Evolutionary conservation across 176 grass and related monocot genomes (phyloP).

Genomic region (Raddia guianensis): DNA sequence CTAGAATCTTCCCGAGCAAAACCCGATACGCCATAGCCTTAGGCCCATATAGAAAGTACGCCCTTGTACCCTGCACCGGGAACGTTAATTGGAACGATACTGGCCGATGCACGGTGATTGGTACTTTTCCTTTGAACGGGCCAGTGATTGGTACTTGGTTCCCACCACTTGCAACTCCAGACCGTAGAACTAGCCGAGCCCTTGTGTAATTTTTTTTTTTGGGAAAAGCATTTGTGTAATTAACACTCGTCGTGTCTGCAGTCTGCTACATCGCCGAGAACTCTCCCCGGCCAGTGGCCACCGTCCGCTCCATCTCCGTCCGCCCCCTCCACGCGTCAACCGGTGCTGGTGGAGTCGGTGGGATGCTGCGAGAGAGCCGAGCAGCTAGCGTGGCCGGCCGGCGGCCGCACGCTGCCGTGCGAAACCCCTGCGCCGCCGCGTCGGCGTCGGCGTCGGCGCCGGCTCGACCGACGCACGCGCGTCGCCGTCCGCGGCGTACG

Average conservation of each 20-base stretch:
- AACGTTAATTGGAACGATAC: no score
- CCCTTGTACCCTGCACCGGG: no score
- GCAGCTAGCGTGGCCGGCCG: no score
- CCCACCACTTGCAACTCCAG: not conserved
- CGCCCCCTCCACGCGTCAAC: not conserved
- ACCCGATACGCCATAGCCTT: not conserved
- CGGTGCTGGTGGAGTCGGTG: conserved; percentile 12
- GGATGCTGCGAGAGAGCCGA: not conserved
- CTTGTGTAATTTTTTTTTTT: not conserved
- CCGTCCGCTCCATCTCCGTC: not conserved
- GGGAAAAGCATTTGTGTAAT: not conserved
- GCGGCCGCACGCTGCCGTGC: no score
- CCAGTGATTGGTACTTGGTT: not conserved
- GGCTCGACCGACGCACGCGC: conserved; percentile 8
- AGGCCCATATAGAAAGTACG: not conserved
- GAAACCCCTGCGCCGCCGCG: not conserved
- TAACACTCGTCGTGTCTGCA: not conserved
- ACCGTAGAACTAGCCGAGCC: not conserved
- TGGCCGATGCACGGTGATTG: not conserved
- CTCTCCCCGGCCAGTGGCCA: not conserved
- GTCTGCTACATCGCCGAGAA: not conserved
- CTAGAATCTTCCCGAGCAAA: not conserved
- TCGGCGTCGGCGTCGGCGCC: not conserved
- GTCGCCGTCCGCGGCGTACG: not conserved
- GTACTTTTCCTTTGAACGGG: not conserved